Percentiles rank a stretch among this genome's conserved stretches.
These are phyloP conservation scores for Tilletia caries DNA, from an alignment of 1,284 basidiomycete genomes.

Conservation along the genomic window DNA sequence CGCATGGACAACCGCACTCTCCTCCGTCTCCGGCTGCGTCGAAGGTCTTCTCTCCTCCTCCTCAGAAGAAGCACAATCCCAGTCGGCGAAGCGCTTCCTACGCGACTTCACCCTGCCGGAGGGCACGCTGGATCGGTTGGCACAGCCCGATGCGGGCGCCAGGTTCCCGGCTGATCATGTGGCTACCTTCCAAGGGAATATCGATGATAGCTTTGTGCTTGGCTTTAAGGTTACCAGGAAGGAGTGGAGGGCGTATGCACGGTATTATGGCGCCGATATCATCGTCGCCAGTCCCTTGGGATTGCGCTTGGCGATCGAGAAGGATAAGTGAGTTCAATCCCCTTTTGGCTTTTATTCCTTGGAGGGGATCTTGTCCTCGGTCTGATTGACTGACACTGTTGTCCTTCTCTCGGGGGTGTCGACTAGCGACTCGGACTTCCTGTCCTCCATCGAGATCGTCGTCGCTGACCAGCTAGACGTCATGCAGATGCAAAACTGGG, in stretches of 20 bases:
- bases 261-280: slow-evolving; percentile 85
- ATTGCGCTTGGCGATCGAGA: slow-evolving; percentile 84
- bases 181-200: slow-evolving; percentile 91
- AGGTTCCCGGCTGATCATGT: slow-evolving; percentile 85
- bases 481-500: slow-evolving; percentile 98
- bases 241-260: slow-evolving; percentile 78
- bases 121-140: slow-evolving; percentile 77
- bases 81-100: slow-evolving; percentile 63
- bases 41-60: background rate
- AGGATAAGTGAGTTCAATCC: slow-evolving; percentile 60
- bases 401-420: slow-evolving; percentile 12
- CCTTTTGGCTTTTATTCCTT: no score
- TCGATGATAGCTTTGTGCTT: slow-evolving; percentile 90
- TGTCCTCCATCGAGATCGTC: slow-evolving; percentile 89
- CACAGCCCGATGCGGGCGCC: slow-evolving; percentile 57
- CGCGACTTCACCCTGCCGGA: slow-evolving; percentile 78
- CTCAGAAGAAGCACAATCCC: background rate
- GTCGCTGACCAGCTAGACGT: slow-evolving; percentile 90
- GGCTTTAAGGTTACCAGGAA: slow-evolving; percentile 90
- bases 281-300: slow-evolving; percentile 91
- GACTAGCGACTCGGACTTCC: slow-evolving; percentile 74
- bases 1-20: slow-evolving; percentile 61
- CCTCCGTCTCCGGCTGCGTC: slow-evolving; percentile 32
- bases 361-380: background rate
- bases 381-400: slow-evolving; percentile 7